Base-by-base conservation (phyloP, 2,329 filamentous ascomycete genomes). In the Colletotrichum godetiae region DNA sequence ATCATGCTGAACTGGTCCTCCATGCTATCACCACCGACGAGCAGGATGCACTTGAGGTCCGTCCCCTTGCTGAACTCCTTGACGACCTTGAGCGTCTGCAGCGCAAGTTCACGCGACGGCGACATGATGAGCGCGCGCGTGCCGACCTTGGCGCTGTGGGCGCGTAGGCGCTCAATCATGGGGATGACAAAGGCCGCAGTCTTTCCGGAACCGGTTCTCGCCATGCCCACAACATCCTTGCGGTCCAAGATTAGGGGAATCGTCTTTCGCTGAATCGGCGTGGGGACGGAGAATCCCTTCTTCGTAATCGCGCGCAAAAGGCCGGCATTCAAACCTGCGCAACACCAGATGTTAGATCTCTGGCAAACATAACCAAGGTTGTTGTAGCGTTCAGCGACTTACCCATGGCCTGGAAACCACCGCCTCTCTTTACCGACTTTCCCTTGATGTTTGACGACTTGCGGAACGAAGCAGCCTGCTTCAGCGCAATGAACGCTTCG, bases 151-250 rank as follows among this genome's bases (percentile, higher is more conserved):
- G 92, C 92, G 80, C 94, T 97, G 82, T 99, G 97, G 29, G 91
- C 89, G 82, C 95, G 97, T 74, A 99, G 86, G 76, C 93, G 94
- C 85, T 99, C 95, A 74, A 99, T 95, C 96, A 99, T 98, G 56
- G 97, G 97, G 76, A 99, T 97, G 31, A 98, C 95, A 82, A 99
- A 99, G 27, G 97, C 97, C 1, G 95, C 97, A 1, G 97, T 99
- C 87, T 99, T 99, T 86, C 97, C 97, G 24, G 95, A 98, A 81
- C 97, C 97, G n/a, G 97, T 99, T 76, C 97, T 90, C 8, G 97
- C 97, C 97, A 99, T 99, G 76, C 95, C 97, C 29, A 99, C 96
- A n/a, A 98, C 94, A 88, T 99, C 97, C 84, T 95, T 94, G 67
- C 93, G 91, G 74, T 97, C 94, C 77, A 98, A 87, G 68, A 99